These are phyloP conservation scores for Medicago ruthenica DNA, from an alignment of 306 rosid species.

Conservation along the genomic window DNA sequence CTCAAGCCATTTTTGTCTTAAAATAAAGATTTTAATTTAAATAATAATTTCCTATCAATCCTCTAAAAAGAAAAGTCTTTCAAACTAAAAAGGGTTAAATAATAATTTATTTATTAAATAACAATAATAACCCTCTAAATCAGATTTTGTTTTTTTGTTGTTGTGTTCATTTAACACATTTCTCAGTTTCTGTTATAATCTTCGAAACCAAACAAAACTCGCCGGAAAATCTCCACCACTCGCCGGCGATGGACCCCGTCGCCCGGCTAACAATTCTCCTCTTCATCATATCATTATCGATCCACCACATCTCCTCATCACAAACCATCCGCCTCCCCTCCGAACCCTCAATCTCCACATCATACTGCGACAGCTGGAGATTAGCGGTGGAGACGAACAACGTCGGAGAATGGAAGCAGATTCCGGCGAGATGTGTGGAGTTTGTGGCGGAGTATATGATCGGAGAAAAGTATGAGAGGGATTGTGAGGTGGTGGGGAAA, in stretches of 20 bases:
- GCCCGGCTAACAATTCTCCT: background rate
- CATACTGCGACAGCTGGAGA: slow-evolving; percentile 84
- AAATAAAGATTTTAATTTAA: no score
- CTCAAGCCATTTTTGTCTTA: no score
- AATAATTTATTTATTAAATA: no score
- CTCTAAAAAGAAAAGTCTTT: no score
- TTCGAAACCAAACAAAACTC: background rate
- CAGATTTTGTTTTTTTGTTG: no score
- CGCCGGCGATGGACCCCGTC: slow-evolving; percentile 54
- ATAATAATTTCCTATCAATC: no score
- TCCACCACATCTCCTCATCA: slow-evolving; percentile 39
- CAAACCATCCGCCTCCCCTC: slow-evolving; percentile 48
- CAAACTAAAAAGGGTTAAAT: no score
- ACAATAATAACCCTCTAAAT: no score
- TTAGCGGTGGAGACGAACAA: slow-evolving; percentile 79
- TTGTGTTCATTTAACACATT: background rate
- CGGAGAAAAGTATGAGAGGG: slow-evolving; percentile 58
- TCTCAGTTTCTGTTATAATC: background rate
- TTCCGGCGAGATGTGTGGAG: slow-evolving; percentile 56
- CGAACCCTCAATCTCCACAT: slow-evolving; percentile 33
- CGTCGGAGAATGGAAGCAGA: slow-evolving; percentile 62
- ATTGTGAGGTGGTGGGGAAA: slow-evolving; percentile 47
- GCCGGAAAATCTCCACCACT: slow-evolving; percentile 45
- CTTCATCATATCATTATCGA: slow-evolving; percentile 12
- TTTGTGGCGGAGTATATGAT: slow-evolving; percentile 67